These are phyloP conservation scores for Globisporangium abappressorium DNA, from an alignment of 352 stramenopile genomes.

Conservation along the genomic window DNA sequence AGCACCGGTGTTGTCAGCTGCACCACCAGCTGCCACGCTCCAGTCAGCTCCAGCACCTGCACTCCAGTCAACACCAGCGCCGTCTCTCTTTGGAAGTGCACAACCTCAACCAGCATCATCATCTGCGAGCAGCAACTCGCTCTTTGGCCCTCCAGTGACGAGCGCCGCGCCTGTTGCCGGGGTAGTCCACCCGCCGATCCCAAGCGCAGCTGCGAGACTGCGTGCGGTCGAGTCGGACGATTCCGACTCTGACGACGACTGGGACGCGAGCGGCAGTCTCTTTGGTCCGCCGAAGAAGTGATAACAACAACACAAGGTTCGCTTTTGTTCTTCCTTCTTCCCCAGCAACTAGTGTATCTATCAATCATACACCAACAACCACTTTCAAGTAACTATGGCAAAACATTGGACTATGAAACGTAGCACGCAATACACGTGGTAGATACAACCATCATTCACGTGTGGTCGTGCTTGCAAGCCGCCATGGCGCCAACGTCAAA, in stretches of 20 bases:
- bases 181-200: conserved; percentile 41
- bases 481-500: not conserved
- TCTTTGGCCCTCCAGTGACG: conserved; percentile 25
- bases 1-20: not conserved
- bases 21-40: conserved; percentile 12
- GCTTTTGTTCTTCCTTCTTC: not conserved
- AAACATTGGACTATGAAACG: not conserved
- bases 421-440: no score
- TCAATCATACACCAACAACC: not conserved
- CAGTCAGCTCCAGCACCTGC: conserved; percentile 7
- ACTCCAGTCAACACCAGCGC: not conserved
- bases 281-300: conserved; percentile 42
- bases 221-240: conserved; percentile 42
- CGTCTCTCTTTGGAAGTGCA: conserved; percentile 25
- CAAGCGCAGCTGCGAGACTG: conserved; percentile 43
- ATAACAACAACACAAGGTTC: not conserved
- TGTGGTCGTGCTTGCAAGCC: not conserved
- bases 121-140: conserved; percentile 7
- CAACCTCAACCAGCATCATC: conserved; percentile 1
- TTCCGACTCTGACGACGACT: conserved; percentile 48
- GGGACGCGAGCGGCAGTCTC: conserved; percentile 57
- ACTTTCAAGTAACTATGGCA: not conserved
- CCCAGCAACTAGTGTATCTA: not conserved
- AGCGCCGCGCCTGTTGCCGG: conserved; percentile 16
- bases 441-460: no score